Percentiles rank a stretch among this genome's conserved stretches.
Evolutionary conservation across 148 eudicot genomes (phyloP).

Genomic region (Vaccinium corymbosum): DNA sequence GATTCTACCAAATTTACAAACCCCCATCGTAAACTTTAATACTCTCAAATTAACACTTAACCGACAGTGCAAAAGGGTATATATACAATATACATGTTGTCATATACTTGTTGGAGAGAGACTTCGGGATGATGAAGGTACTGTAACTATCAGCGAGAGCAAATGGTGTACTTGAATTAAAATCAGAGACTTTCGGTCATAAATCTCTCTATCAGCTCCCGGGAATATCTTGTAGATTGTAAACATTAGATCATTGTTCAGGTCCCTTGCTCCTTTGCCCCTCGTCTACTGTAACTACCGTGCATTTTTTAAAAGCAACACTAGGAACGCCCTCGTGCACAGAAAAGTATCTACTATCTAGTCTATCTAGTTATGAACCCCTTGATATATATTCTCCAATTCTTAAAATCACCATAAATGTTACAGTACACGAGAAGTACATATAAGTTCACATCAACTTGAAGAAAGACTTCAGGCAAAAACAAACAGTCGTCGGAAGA

Average conservation of each 20-base stretch:
- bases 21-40: neutral
- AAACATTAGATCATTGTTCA: conserved; percentile 3
- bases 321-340: neutral
- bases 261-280: neutral
- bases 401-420: neutral
- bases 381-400: neutral
- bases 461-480: neutral
- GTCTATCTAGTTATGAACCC: neutral
- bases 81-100: neutral
- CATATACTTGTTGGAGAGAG: neutral
- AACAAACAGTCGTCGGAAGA: neutral
- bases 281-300: neutral
- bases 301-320: neutral
- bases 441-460: neutral
- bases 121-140: neutral
- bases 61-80: neutral
- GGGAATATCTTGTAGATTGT: neutral
- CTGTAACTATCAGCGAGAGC: neutral
- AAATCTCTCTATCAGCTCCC: neutral
- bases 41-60: neutral
- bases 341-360: neutral
- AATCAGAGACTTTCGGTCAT: neutral
- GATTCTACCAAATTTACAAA: neutral
- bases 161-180: neutral
- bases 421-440: neutral